These are phyloP conservation scores for Malassezia pachydermatis DNA, from an alignment of 1,284 basidiomycete genomes.

Conservation along the genomic window DNA sequence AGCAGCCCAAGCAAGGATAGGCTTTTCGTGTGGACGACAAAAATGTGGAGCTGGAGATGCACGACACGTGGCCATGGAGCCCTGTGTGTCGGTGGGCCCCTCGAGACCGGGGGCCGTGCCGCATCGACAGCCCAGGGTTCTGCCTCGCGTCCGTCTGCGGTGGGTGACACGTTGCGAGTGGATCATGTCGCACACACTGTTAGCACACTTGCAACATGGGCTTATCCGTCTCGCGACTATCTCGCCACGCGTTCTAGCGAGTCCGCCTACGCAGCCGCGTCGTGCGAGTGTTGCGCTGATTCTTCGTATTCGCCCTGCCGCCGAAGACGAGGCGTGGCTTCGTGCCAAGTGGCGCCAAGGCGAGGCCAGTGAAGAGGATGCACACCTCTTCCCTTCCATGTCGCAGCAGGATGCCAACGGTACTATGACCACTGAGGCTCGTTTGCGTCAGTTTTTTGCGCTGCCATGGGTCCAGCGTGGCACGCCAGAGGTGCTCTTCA, in stretches of 20 bases:
- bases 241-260: slow-evolving; percentile 37
- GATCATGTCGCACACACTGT: slow-evolving; percentile 13
- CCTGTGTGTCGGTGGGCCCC: background rate
- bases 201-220: slow-evolving; percentile 37
- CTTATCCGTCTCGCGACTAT: slow-evolving; percentile 38
- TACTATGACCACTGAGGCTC: slow-evolving; percentile 10
- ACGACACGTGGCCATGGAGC: background rate
- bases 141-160: too few relatives aligned
- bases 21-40: too few relatives aligned
- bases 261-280: slow-evolving; percentile 43
- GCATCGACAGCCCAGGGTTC: too few relatives aligned
- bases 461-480: slow-evolving; percentile 45
- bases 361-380: slow-evolving; percentile 18
- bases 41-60: background rate
- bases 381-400: slow-evolving; percentile 15
- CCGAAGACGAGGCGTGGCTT: slow-evolving; percentile 40
- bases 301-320: slow-evolving; percentile 34
- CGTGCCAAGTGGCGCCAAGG: slow-evolving; percentile 26
- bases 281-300: slow-evolving; percentile 46
- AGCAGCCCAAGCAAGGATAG: background rate
- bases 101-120: too few relatives aligned
- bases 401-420: slow-evolving; percentile 14
- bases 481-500: slow-evolving; percentile 46
- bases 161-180: background rate
- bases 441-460: slow-evolving; percentile 34